Percentiles rank a stretch among this genome's conserved stretches.
These are phyloP conservation scores for Radiomyces spectabilis DNA, from an alignment of 192 early-diverging fungal species.

Conservation along the genomic window DNA sequence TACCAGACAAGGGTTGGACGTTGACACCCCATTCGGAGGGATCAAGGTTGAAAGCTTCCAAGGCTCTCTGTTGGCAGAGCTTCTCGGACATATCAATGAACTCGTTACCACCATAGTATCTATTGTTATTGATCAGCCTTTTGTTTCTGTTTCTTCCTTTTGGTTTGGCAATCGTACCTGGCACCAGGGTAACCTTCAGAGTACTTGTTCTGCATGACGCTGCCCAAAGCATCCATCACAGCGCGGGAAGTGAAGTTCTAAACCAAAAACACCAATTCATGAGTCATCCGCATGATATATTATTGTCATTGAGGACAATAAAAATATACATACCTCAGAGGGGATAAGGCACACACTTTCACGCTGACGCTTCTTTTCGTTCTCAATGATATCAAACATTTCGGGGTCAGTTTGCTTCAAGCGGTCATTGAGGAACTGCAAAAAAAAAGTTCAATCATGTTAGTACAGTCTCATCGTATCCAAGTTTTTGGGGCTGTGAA, in stretches of 20 bases:
- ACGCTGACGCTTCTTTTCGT: conserved; percentile 91
- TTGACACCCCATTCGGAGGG: conserved; percentile 93
- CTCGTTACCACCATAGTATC: conserved; percentile 99
- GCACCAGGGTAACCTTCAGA: conserved; percentile 96
- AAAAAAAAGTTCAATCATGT: not conserved
- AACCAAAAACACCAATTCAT: conserved; percentile 1
- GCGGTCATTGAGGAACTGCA: conserved; percentile 66
- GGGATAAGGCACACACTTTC: conserved; percentile 92
- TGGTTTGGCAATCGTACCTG: too few species aligned
- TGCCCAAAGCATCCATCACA: conserved; percentile 94
- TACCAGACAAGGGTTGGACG: conserved; percentile 89
- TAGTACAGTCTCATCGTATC: too few species aligned
- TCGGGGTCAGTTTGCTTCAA: conserved; percentile 79
- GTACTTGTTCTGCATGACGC: conserved; percentile 99
- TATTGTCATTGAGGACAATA: not conserved
- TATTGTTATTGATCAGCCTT: not conserved
- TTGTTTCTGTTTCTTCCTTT: not conserved
- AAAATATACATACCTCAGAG: conserved; percentile 63
- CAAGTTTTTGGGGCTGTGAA: too few species aligned
- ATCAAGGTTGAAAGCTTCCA: conserved; percentile 87
- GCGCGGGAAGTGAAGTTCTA: conserved; percentile 94
- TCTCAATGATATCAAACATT: conserved; percentile 90
- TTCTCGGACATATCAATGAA: conserved; percentile 92
- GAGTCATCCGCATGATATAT: not conserved
- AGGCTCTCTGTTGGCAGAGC: conserved; percentile 91